Conservation (phyloP, 257 asterid species). For the Anisodus acutangulus region DNA sequence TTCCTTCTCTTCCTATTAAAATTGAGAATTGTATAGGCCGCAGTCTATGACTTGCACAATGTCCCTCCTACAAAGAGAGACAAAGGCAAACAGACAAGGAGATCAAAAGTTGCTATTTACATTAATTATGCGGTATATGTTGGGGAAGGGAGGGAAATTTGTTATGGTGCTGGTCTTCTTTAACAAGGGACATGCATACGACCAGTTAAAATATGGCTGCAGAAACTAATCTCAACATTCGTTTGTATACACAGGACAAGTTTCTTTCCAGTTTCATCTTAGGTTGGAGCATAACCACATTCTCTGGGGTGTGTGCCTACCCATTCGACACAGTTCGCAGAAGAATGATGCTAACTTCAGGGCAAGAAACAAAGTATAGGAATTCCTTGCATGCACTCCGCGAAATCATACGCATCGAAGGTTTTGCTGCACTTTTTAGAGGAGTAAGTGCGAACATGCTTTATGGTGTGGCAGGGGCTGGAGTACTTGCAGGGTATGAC, state of each 20-base stretch:
- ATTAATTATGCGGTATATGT: not conserved
- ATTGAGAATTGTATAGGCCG: no score
- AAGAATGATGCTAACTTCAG: conserved; percentile 98
- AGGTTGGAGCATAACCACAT: conserved; percentile 94
- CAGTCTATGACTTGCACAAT: not conserved
- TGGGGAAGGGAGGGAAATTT: not conserved
- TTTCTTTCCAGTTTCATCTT: conserved; percentile 83
- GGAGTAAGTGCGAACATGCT: conserved; percentile 93
- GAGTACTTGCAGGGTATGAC: conserved; percentile 98
- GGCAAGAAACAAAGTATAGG: conserved; percentile 73
- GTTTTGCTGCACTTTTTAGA: conserved; percentile 66
- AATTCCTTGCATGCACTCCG: conserved; percentile 68
- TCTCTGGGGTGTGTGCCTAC: conserved; percentile 90
- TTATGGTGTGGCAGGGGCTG: conserved; percentile 94
- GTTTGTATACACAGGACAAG: conserved; percentile 64
- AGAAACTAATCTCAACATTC: not conserved
- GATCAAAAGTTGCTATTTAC: not conserved
- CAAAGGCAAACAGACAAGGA: not conserved
- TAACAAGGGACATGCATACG: not conserved
- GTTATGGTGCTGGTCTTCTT: not conserved
- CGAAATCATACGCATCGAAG: conserved; percentile 72
- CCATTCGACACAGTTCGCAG: conserved; percentile 95
- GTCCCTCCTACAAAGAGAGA: not conserved
- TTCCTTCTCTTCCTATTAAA: not conserved
- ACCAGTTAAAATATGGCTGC: not conserved